Evolutionary conservation across 2,329 filamentous ascomycete genomes (phyloP).

Genomic region (Stachybotrys echinatus): DNA sequence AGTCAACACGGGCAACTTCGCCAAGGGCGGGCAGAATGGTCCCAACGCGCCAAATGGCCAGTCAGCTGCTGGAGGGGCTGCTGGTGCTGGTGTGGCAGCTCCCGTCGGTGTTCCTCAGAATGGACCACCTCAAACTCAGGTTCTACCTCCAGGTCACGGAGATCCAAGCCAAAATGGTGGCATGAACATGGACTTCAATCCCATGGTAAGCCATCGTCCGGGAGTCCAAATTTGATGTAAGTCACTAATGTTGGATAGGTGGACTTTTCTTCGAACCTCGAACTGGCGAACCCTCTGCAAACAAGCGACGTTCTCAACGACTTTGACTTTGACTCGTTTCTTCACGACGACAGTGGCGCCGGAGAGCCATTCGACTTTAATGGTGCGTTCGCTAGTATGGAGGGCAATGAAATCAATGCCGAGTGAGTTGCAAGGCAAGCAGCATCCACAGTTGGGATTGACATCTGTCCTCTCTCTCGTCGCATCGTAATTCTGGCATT

Average conservation of each 20-base stretch:
- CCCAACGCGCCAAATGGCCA: slow-evolving; percentile 24
- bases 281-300: slow-evolving; percentile 50
- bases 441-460: background rate
- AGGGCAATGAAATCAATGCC: slow-evolving; percentile 52
- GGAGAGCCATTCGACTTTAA: slow-evolving; percentile 50
- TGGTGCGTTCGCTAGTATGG: slow-evolving; percentile 44
- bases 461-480: background rate
- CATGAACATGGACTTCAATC: slow-evolving; percentile 38
- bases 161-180: slow-evolving; percentile 41
- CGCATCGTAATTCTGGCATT: slow-evolving; percentile 29
- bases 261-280: slow-evolving; percentile 41
- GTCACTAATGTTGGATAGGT: slow-evolving; percentile 18
- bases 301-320: slow-evolving; percentile 56
- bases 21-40: slow-evolving; percentile 23
- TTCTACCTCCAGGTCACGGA: slow-evolving; percentile 37
- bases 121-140: slow-evolving; percentile 28
- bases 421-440: slow-evolving; percentile 32
- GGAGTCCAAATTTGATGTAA: background rate
- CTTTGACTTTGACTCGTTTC: slow-evolving; percentile 64
- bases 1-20: slow-evolving; percentile 44
- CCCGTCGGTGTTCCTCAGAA: background rate
- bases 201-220: slow-evolving; percentile 34
- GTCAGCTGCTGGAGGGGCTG: slow-evolving; percentile 14
- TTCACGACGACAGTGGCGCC: slow-evolving; percentile 49
- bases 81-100: slow-evolving; percentile 19